Evolutionary conservation across 129 eudicot species (phyloP).

Genomic region (Saposhnikovia divaricata): DNA sequence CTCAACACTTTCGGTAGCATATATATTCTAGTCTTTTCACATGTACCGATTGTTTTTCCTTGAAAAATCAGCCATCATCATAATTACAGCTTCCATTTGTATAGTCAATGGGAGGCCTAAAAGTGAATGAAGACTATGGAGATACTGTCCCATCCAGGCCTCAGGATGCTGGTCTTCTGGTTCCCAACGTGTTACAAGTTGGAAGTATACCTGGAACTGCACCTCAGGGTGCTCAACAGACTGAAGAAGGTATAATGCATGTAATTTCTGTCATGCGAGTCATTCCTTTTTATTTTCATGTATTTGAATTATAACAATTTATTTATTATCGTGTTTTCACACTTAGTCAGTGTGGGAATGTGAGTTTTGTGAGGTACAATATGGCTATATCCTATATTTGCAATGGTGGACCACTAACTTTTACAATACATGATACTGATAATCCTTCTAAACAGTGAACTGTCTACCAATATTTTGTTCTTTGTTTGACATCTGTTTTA

Average conservation of each 20-base stretch:
- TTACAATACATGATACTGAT: background rate
- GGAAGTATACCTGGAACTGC: slow-evolving; percentile 20
- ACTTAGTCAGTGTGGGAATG: background rate
- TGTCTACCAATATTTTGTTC: background rate
- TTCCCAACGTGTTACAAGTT: slow-evolving; percentile 22
- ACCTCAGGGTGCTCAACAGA: slow-evolving; percentile 31
- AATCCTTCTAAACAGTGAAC: background rate
- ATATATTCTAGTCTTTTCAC: background rate
- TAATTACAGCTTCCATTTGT: slow-evolving; percentile 10
- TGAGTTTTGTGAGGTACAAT: background rate
- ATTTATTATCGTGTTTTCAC: background rate
- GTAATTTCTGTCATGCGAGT: background rate
- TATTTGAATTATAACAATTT: background rate
- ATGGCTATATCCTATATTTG: background rate
- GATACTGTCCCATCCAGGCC: slow-evolving; percentile 83
- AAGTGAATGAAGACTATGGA: slow-evolving; percentile 50
- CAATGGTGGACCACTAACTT: background rate
- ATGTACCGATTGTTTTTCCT: background rate
- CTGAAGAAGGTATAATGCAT: slow-evolving; percentile 51
- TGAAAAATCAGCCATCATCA: background rate
- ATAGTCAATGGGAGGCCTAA: slow-evolving; percentile 40
- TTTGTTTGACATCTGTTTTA: background rate
- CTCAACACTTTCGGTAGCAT: background rate
- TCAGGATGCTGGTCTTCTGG: slow-evolving; percentile 28
- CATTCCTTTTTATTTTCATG: background rate